Base-by-base conservation (phyloP, 1,139 yeast genomes). In the Pichia sorboxylosa region DNA sequence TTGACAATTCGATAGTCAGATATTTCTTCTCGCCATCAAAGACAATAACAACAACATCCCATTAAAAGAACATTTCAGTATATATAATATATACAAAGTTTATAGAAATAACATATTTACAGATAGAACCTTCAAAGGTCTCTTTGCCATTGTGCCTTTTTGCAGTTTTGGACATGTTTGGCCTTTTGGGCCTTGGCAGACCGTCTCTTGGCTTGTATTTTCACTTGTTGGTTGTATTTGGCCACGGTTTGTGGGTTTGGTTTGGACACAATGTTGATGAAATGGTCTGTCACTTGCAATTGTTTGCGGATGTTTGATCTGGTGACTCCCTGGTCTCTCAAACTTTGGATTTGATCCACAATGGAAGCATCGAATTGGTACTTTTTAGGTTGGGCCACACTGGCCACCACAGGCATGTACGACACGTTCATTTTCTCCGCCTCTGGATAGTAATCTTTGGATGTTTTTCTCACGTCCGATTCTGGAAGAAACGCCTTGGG, bases 401-500 rank as follows among this genome's bases (percentile, higher is more conserved):
- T 49, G 51, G 32, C 47, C 23, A 64, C 45, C 4, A 57, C 42
- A 25, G 84, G 84, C 62, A 75, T 75, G 41, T 66, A 61, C n/a
- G 57, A 52, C 29, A 70, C 48, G 34, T 66, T 61, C 53, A 71
- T 62, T 19, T 49, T 29, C 4, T 45, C 41, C 44, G 44, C 43
- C 29, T 59, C 59, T n/a, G 55, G 54, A 23, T 52, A 52, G 27
- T 54, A 51, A 3, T 48, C 29, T 6, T 44, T 54, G 23, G 61
- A 55, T 3, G 53, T 57, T 38, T 63, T 65, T 46, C 93, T 67
- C 21, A 73, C 73, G 48, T 81, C 92, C 7, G 55, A 47, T 2
- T 57, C 47, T 3, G 94, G 94, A 34, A 83, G 57, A 51, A 83
- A 83, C 4, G 75, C 74, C 41, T 66, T 67, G 22, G 94, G 93